Base-by-base conservation (phyloP, 148 eudicot genomes). In the Rhododendron griersonianum region DNA sequence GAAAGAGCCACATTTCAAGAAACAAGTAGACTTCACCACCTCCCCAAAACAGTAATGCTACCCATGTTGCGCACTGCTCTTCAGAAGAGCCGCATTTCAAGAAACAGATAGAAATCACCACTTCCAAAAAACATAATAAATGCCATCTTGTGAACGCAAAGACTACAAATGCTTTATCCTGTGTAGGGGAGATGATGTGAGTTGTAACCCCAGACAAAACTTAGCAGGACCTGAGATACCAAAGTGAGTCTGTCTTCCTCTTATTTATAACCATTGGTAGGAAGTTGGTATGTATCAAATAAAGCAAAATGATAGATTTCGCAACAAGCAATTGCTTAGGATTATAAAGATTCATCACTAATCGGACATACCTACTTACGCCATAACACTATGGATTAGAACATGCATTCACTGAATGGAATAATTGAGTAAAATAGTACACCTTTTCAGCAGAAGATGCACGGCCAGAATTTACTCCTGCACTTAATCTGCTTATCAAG, bases 381-480 rank as follows among this genome's bases (percentile, higher is more conserved):
- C 55, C 23, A 14, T 75, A 37, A 55, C 33, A 75, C 55, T 21
- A 75, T 35, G 73, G 57, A 53, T 82, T 23, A 21, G 44, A 33
- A 76, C 39, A 41, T 47, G 16, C n/a, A 73, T 33, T 61, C 25
- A 33, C 39, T 41, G 7, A 63, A 74, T 65, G 28, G 57, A 44
- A 86, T 28, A 57, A 77, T 2, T 61, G 53, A 48, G 44, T 15
- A 21, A 87, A 5, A 25, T 53, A 23, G 37, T 45, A 48, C 90
- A 97, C 99, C 99, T 97, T 97, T 79, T 92, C 98, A 81, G 99
- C 98, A 81, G 93, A 89, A 78, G 98, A 93, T 87, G 98, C 98
- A 87, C 98, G 95, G 47, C 98, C 96, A 78, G 93, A 23, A 86
- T 93, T 94, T 28, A 95, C 99, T 67, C 98, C 98, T 9, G 93